Base-by-base conservation (phyloP, 1,284 basidiomycete genomes). In the Microbotryum intermedium region DNA sequence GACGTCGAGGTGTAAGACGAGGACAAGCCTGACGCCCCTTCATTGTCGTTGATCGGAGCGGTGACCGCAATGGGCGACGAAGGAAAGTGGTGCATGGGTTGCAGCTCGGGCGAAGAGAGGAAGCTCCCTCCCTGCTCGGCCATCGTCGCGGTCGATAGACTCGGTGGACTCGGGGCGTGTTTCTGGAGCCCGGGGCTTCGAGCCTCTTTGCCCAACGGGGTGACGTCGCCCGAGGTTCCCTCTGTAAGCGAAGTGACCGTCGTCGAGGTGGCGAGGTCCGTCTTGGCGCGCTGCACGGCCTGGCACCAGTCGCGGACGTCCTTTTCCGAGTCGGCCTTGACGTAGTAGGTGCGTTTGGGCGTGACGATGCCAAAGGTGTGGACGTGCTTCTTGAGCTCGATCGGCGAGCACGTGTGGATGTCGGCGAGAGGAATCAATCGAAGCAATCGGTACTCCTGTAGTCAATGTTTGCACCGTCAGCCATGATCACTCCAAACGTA, bases 311-410 rank as follows among this genome's bases (percentile, higher is more conserved):
- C 82, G 50, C 86, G 81, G 53, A 89, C 85, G 58, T 94, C 90
- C 25, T 77, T 76, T 6, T 80, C 76, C 5, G 82, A 82, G 39
- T 83, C 81, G 0, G 92, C 90, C 71, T 90, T 87, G 42, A 94
- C 82, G 74, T 97, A 95, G 74, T 87, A 97, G n/a, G 93, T 97
- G 26, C 94, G 82, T 21, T 84, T 81, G 13, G 90, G 84, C 0
- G 90, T 93, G 58, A 98, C 90, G 61, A 99, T 85, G 18, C 91
- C 92, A 69, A 98, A 93, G 0, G 88, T 84, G 76, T 93, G 84
- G 25, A 84, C 78, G 74, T 97, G 90, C 71, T 87, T 87, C 79
- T 97, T 97, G 69, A 97, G 81, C 60, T 84, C 79, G 54, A 97
- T 87, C 52, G 83, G 84, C 1, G 88, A 89, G 76, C 90, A 91